Evolutionary conservation across 148 eudicot species (phyloP).

Genomic region (Cornus suecica): DNA sequence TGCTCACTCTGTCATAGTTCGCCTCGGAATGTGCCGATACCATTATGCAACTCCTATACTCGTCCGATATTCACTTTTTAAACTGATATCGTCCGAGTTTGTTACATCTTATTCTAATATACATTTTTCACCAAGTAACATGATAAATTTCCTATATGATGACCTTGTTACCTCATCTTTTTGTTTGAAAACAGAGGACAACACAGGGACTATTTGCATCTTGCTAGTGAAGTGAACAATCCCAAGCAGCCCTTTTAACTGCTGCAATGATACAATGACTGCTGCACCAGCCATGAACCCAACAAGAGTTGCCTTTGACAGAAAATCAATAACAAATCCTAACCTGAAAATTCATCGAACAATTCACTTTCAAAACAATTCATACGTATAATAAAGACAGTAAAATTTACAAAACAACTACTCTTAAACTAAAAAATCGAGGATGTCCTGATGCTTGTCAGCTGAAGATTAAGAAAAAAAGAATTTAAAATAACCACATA

Average conservation of each 20-base stretch:
- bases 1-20: background rate
- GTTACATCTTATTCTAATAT: background rate
- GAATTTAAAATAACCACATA: too few relatives aligned
- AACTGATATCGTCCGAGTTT: too few relatives aligned
- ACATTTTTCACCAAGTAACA: background rate
- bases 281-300: conserved; percentile 99
- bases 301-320: conserved; percentile 84
- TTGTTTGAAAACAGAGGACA: conserved; percentile 61
- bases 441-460: too few relatives aligned
- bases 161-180: conserved; percentile 56
- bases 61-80: too few relatives aligned
- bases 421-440: too few relatives aligned
- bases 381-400: background rate
- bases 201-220: conserved; percentile 83
- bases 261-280: conserved; percentile 82
- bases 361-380: background rate
- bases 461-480: too few relatives aligned
- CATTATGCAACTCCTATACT: too few relatives aligned
- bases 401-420: too few relatives aligned
- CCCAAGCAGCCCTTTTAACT: conserved; percentile 88
- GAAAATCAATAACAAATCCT: conserved; percentile 88
- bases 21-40: too few relatives aligned
- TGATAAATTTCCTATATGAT: too few relatives aligned
- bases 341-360: conserved; percentile 44
- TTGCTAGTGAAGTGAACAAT: conserved; percentile 79